A percentile compares a stretch with the other conserved stretches of the same genome.
Evolutionary conservation across 345 rosid genomes (phyloP).

Genomic region (Boechera retrofracta): DNA sequence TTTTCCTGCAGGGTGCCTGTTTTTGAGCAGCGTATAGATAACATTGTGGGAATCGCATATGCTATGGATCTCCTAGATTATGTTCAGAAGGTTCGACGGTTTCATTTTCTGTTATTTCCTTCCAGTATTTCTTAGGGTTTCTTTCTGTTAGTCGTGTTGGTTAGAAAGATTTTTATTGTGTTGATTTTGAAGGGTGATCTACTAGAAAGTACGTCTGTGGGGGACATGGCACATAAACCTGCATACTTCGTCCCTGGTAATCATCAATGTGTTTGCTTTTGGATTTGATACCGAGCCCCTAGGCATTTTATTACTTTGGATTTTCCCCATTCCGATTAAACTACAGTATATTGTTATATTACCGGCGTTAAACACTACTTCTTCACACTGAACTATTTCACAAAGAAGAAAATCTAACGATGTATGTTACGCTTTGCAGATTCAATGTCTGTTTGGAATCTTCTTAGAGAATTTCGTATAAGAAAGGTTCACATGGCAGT

Average conservation of each 20-base stretch:
- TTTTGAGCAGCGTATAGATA: slow-evolving; percentile 98
- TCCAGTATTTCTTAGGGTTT: slow-evolving; percentile 25
- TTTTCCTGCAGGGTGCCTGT: slow-evolving; percentile 83
- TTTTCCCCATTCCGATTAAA: background rate
- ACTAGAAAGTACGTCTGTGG: slow-evolving; percentile 78
- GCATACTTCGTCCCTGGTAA: slow-evolving; percentile 98
- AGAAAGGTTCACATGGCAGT: slow-evolving; percentile 99
- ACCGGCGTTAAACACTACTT: background rate
- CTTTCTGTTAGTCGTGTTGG: slow-evolving; percentile 46
- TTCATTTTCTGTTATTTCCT: slow-evolving; percentile 32
- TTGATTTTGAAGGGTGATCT: slow-evolving; percentile 95
- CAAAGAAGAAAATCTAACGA: slow-evolving; percentile 10
- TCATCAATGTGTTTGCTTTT: slow-evolving; percentile 28
- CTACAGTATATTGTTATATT: background rate
- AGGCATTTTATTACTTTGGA: background rate
- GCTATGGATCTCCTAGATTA: slow-evolving; percentile 98
- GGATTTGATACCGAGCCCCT: background rate
- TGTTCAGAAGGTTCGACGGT: slow-evolving; percentile 77
- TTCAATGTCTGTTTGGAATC: slow-evolving; percentile 99
- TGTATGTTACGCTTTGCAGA: slow-evolving; percentile 58
- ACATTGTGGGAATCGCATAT: slow-evolving; percentile 94
- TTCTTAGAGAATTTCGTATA: slow-evolving; percentile 96
- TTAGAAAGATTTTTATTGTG: slow-evolving; percentile 55
- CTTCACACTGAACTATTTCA: slow-evolving; percentile 9
- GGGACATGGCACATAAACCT: slow-evolving; percentile 98